Evolutionary conservation across 768 basidiomycete genomes (phyloP).

Genomic region (Lactifluus hygrophoroides): DNA sequence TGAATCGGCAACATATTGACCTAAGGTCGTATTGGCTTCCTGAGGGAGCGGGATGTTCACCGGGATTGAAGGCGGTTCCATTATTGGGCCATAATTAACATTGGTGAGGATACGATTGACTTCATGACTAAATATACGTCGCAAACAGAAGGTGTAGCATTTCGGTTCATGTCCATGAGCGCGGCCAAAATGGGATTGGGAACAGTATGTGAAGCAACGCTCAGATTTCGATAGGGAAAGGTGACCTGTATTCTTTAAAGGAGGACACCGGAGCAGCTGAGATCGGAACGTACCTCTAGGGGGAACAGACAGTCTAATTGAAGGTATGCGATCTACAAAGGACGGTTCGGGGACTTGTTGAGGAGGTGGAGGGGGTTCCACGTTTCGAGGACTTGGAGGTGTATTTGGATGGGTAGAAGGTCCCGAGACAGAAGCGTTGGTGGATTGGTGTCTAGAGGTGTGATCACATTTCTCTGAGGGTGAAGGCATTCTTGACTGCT

Average conservation of each 20-base stretch:
- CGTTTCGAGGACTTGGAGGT: not conserved
- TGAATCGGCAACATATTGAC: slow-evolving; percentile 26
- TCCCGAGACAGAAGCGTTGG: not conserved
- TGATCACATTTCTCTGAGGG: not conserved
- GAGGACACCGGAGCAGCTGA: not conserved
- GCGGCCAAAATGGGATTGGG: slow-evolving; percentile 28
- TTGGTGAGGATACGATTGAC: slow-evolving; percentile 23
- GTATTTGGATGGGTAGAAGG: slow-evolving; percentile 1
- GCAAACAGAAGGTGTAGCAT: slow-evolving; percentile 32
- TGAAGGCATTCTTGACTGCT: not conserved
- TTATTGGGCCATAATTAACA: slow-evolving; percentile 11
- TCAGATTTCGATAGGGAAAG: slow-evolving; percentile 29
- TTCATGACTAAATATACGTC: slow-evolving; percentile 31
- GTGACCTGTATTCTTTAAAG: slow-evolving; percentile 16
- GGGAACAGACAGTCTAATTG: slow-evolving; percentile 14
- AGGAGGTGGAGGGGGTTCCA: slow-evolving; percentile 10
- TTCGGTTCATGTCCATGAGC: slow-evolving; percentile 27
- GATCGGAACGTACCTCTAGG: slow-evolving; percentile 3
- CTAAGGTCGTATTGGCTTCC: slow-evolving; percentile 20
- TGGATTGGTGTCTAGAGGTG: not conserved
- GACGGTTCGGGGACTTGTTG: slow-evolving; percentile 9
- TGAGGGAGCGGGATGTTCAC: slow-evolving; percentile 13
- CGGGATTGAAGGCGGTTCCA: slow-evolving; percentile 12
- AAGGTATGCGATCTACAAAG: slow-evolving; percentile 15
- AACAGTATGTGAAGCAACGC: slow-evolving; percentile 31